Base-by-base conservation (phyloP, 2,329 filamentous ascomycete genomes). In the Colletotrichum echinochloae region DNA sequence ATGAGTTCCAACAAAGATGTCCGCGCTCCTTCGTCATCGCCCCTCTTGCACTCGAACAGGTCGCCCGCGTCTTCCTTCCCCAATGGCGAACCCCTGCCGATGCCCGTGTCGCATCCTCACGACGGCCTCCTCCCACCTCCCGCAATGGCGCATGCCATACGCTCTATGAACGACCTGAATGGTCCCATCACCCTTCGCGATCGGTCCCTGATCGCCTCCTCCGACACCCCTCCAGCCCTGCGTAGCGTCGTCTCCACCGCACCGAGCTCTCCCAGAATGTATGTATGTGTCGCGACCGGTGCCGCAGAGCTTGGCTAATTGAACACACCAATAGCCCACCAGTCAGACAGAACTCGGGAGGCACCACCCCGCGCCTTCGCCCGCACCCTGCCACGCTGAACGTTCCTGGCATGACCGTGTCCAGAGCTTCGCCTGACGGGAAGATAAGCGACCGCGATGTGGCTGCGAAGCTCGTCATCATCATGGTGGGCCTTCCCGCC, bases 401-500 rank as follows among this genome's bases (percentile, higher is more conserved):
- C 80, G 98, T 99, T 71, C 96, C 96, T 67, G 96, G 96, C 74
- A 90, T 99, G 85, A 99, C 96, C 70, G 92, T 94, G 77, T 98
- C 95, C 71, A 94, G 94, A 78, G 94, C 97, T 59, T 99, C 96
- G 1, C 96, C 96, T 11, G 96, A 99, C 81, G 96, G 96, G 74
- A 91, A 94, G 76, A 99, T 99, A 75, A 92, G 96, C 65, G 91
- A 95, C 78, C 89, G 95, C 77, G 96, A 99, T 87, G 93, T 99
- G 60, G 96, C 95, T 60, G 93, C 96, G 49, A 99, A 99, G 85
- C 86, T 99, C 72, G 94, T 98, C 78, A 97, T 99, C 77, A 91
- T 99, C 79, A 99, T 99, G 96, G 96, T 99, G 71, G 96, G 96
- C 73, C 84, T 99, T 76, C 96, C 96, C 3, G 96, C 96, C 12